Base-by-base conservation (phyloP, 345 rosid species). In the Bruguiera gymnorhiza region DNA sequence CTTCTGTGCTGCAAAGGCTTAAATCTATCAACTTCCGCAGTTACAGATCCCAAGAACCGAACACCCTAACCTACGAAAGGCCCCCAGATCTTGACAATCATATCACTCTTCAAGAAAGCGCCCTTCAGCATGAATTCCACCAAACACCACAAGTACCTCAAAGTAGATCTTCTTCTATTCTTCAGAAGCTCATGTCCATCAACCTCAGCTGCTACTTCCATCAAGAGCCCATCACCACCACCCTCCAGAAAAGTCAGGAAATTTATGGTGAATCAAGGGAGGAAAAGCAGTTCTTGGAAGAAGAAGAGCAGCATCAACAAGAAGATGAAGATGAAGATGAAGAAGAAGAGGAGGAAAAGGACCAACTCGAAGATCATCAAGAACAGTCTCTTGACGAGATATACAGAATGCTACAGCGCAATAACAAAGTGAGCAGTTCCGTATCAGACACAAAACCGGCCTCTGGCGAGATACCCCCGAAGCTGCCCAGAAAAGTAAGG, bases 401-500 rank as follows among this genome's bases (percentile, higher is more conserved):
- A 27, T 85, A 84, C 73, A 79, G 83, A 37, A 84, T 82, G 69
- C 70, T 84, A 16, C 75, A 79, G 70, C 77, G 70, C 26, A 73
- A 63, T 55, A 64, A 65, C 8, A 18, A 39, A 30, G 87, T 88
- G 16, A 58, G 62, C 71, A 70, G 87, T 69, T 80, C 83, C 2
- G 81, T 73, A 39, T 92, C 97, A 6, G 97, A 95, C 70, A 83
- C 87, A 2, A 76, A 81, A 29, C 93, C 93, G 5, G 52, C 85
- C 10, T 50, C 87, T 2, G 97, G 96, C 19, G 77, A 78, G 29
- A 30, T 79, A 0, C 88, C 82, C 18, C 64, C 73, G 26, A 95
- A 88, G 75, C 88, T 88, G 3, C 68, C 90, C 0, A 84, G 72
- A 82, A 94, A 94, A 81, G 85, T 95, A 89, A 87, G 68, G 89